Conservation (phyloP, 305 asterid species). For the Euphrasia arctica region DNA sequence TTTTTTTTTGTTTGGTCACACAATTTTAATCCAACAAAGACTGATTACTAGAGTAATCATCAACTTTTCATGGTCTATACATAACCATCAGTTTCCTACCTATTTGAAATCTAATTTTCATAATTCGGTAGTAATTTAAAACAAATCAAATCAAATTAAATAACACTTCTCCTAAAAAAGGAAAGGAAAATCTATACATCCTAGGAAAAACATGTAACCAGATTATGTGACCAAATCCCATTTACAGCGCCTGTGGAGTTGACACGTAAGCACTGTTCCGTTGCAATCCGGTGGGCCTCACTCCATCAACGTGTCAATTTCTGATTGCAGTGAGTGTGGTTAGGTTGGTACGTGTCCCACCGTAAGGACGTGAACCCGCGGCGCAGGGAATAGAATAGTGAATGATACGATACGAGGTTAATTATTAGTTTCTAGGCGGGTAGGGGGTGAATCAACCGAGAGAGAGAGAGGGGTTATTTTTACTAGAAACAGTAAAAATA, state of each 20-base stretch:
- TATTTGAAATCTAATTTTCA: too few species aligned
- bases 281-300: slow-evolving; percentile 26
- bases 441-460: not conserved
- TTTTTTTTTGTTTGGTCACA: too few species aligned
- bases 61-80: too few species aligned
- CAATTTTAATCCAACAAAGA: too few species aligned
- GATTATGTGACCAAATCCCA: slow-evolving; percentile 42
- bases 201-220: slow-evolving; percentile 36
- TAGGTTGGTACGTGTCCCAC: slow-evolving; percentile 20
- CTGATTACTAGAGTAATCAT: too few species aligned
- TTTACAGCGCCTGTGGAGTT: slow-evolving; percentile 20
- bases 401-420: slow-evolving; percentile 33
- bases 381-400: slow-evolving; percentile 23
- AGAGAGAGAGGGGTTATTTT: too few species aligned
- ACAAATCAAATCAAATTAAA: too few species aligned
- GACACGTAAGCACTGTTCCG: slow-evolving; percentile 46
- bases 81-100: too few species aligned
- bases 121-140: too few species aligned
- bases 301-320: slow-evolving; percentile 31
- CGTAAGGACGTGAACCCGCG: slow-evolving; percentile 28
- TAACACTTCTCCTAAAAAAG: not conserved
- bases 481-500: slow-evolving; percentile 32
- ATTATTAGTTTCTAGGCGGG: not conserved
- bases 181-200: not conserved
- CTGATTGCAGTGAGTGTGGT: slow-evolving; percentile 9